phyloP scores from a whole-genome alignment of 2,329 filamentous ascomycete species.

The Colletotrichum simmondsii region DNA sequence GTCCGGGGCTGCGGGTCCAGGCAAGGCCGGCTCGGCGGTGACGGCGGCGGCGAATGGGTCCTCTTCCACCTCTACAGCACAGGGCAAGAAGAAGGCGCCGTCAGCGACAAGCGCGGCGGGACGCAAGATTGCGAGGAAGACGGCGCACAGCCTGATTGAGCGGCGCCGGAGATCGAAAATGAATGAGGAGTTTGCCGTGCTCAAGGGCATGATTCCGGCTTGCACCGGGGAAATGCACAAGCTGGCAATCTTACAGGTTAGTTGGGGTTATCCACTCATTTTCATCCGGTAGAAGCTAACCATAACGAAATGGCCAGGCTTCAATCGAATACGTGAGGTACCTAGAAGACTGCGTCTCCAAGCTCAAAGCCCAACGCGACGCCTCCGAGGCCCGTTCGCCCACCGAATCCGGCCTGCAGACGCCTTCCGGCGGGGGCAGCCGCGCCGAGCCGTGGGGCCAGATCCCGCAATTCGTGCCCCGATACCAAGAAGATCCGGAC shows the following conservation, averaged over 20 bases:
- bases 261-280: conserved; percentile 37
- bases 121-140: conserved; percentile 95
- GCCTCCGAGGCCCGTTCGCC: conserved; percentile 38
- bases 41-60: conserved; percentile 37
- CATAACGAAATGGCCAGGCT: conserved; percentile 64
- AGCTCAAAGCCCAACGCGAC: conserved; percentile 74
- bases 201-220: conserved; percentile 96
- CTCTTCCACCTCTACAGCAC: conserved; percentile 26
- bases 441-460: conserved; percentile 40
- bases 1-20: conserved; percentile 17
- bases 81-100: conserved; percentile 79
- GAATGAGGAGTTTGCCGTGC: conserved; percentile 95
- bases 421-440: conserved; percentile 36
- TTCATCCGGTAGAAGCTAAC: no score
- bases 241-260: conserved; percentile 90
- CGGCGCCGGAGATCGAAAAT: conserved; percentile 91
- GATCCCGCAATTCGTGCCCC: conserved; percentile 40
- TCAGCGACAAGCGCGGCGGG: conserved; percentile 84
- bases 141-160: conserved; percentile 95
- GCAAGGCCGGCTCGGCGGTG: conserved; percentile 27
- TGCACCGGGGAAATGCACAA: conserved; percentile 99
- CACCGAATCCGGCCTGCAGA: conserved; percentile 42
- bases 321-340: conserved; percentile 97
- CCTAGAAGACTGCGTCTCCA: conserved; percentile 85
- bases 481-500: conserved; percentile 51